A percentile compares a stretch with the other conserved stretches of the same genome.
phyloP scores from a whole-genome alignment of 2,329 filamentous ascomycete genomes.

The Pseudogymnoascus sp. region DNA sequence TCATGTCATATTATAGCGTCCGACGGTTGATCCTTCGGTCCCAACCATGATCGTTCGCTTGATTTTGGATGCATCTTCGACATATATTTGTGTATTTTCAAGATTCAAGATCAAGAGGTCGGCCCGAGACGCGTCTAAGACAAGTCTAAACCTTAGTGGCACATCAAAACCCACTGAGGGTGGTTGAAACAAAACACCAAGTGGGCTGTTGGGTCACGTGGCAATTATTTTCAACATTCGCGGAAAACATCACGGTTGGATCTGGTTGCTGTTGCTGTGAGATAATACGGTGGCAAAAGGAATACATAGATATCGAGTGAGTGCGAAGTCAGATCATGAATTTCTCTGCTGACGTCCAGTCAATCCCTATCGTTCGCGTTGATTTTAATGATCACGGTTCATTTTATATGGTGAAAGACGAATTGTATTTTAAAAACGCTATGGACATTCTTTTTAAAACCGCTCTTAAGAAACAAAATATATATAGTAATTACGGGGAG shows the following conservation, averaged over 20 bases:
- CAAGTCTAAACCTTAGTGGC: background rate
- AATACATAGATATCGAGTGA: background rate
- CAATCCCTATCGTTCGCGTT: no score
- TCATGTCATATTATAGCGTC: background rate
- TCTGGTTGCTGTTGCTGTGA: background rate
- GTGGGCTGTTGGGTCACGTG: no score
- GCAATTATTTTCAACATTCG: no score
- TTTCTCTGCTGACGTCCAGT: no score
- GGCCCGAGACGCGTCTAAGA: background rate
- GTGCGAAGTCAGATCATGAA: background rate
- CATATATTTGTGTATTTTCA: background rate
- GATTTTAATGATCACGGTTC: no score
- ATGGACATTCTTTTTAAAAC: no score
- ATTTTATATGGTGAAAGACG: no score
- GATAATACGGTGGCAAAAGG: background rate
- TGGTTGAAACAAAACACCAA: background rate
- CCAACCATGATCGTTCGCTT: background rate
- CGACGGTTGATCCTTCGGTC: background rate
- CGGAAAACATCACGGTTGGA: background rate
- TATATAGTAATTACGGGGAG: no score
- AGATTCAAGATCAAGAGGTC: no score
- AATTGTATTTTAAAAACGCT: no score
- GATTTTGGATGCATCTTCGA: background rate
- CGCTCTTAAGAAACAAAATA: no score
- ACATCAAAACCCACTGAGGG: background rate